phyloP scores from a whole-genome alignment of 805 yeast species.

The Candida gorgasii region DNA sequence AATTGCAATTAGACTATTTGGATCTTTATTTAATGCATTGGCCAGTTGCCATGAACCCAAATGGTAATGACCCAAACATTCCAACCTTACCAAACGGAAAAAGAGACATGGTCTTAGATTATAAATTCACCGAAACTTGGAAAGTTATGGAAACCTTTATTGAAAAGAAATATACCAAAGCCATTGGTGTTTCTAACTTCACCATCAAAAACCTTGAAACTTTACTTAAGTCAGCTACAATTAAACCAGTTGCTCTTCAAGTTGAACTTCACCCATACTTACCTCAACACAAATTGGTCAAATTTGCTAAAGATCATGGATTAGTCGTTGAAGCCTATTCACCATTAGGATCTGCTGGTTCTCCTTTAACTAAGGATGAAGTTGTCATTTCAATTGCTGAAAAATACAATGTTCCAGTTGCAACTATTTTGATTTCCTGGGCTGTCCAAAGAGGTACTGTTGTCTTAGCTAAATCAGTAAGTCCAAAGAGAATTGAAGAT shows the following conservation, averaged over 20 bases:
- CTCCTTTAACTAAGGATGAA: slow-evolving; percentile 53
- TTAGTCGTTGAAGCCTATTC: slow-evolving; percentile 75
- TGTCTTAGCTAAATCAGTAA: slow-evolving; percentile 43
- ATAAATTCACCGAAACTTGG: slow-evolving; percentile 56
- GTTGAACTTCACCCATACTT: slow-evolving; percentile 44
- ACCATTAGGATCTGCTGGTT: slow-evolving; percentile 65
- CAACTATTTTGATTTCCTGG: slow-evolving; percentile 62
- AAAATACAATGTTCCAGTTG: slow-evolving; percentile 44
- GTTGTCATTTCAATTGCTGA: slow-evolving; percentile 46
- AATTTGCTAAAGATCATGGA: slow-evolving; percentile 53
- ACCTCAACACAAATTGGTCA: slow-evolving; percentile 63
- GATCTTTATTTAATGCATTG: slow-evolving; percentile 82
- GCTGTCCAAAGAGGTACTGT: slow-evolving; percentile 58
- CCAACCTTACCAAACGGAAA: slow-evolving; percentile 39
- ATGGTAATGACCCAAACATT: slow-evolving; percentile 31
- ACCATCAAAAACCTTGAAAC: slow-evolving; percentile 45
- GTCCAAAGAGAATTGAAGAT: slow-evolving; percentile 28
- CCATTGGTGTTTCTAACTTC: slow-evolving; percentile 80
- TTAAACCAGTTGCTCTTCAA: slow-evolving; percentile 36
- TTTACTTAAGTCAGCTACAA: slow-evolving; percentile 33
- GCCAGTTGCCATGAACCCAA: slow-evolving; percentile 57
- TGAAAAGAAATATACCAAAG: slow-evolving; percentile 52
- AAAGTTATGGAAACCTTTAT: slow-evolving; percentile 56
- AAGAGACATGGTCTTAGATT: slow-evolving; percentile 32
- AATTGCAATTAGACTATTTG: slow-evolving; percentile 71